Conservation (phyloP, 139 green algal genomes). For the Spirogloea muscicola region DNA sequence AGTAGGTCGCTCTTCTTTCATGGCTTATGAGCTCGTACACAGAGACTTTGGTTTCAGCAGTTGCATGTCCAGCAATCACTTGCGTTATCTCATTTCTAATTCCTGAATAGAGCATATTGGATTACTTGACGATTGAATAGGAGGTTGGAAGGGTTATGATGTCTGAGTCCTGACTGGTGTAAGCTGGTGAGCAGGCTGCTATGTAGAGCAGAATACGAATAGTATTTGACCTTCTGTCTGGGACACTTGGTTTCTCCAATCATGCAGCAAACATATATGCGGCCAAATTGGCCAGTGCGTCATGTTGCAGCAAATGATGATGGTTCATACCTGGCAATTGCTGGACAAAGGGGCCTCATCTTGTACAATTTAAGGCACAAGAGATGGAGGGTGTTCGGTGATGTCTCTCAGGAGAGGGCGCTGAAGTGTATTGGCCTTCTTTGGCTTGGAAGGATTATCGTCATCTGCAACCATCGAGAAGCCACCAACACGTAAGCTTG, state of each 20-base stretch:
- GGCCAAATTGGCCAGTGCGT: conserved; percentile 48
- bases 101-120: no score
- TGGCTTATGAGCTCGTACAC: no score
- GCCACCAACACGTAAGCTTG: conserved; percentile 24
- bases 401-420: conserved; percentile 73
- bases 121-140: no score
- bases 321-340: conserved; percentile 77
- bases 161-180: no score
- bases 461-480: conserved; percentile 35
- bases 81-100: no score
- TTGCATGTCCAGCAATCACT: no score
- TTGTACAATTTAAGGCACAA: conserved; percentile 65
- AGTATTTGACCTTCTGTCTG: background rate
- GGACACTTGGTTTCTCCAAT: background rate
- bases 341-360: conserved; percentile 68
- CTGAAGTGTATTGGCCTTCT: conserved; percentile 41
- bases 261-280: conserved; percentile 51
- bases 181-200: no score
- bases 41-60: no score
- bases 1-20: background rate
- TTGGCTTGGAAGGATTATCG: conserved; percentile 41
- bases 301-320: conserved; percentile 51
- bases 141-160: no score
- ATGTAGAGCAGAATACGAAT: background rate
- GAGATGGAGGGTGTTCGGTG: conserved; percentile 80